A percentile compares a stretch with the other conserved stretches of the same genome.
These are phyloP conservation scores for Hericium rajendrae DNA, from an alignment of 768 basidiomycete genomes.

Conservation along the genomic window DNA sequence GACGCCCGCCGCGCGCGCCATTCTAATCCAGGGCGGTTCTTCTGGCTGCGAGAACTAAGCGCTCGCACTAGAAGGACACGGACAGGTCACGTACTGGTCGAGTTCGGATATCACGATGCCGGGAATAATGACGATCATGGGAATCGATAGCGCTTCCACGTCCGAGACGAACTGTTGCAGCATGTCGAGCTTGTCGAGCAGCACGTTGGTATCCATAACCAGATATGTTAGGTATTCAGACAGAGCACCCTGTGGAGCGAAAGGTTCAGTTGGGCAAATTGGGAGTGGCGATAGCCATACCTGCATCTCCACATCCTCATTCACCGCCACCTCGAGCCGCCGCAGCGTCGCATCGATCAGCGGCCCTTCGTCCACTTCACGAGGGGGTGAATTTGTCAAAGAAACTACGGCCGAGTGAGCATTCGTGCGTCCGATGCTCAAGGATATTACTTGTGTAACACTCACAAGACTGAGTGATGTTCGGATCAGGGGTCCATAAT, in stretches of 20 bases:
- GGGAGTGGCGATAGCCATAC: constrained; percentile 25
- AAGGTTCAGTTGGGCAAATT: background rate
- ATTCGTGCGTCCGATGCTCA: background rate
- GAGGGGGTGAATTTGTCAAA: background rate
- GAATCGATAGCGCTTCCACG: constrained; percentile 37
- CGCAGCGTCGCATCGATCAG: constrained; percentile 32
- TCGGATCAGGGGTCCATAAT: background rate
- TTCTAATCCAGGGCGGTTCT: constrained; percentile 7
- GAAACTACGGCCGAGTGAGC: too few species aligned
- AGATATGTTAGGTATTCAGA: constrained; percentile 30
- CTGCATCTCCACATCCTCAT: constrained; percentile 68
- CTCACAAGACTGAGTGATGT: background rate
- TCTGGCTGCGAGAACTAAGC: constrained; percentile 5
- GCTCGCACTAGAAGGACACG: background rate
- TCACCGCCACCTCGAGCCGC: constrained; percentile 45
- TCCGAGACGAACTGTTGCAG: constrained; percentile 58
- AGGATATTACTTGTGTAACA: background rate
- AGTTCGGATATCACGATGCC: constrained; percentile 70
- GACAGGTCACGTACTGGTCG: constrained; percentile 45
- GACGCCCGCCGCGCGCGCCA: constrained; percentile 34
- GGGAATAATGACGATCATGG: constrained; percentile 59
- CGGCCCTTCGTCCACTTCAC: background rate
- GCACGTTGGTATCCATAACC: constrained; percentile 73
- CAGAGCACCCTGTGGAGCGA: background rate
- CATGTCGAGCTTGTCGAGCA: constrained; percentile 57